These are phyloP conservation scores for Cadophora malorum DNA, from an alignment of 2,329 filamentous ascomycete genomes.

Conservation along the genomic window DNA sequence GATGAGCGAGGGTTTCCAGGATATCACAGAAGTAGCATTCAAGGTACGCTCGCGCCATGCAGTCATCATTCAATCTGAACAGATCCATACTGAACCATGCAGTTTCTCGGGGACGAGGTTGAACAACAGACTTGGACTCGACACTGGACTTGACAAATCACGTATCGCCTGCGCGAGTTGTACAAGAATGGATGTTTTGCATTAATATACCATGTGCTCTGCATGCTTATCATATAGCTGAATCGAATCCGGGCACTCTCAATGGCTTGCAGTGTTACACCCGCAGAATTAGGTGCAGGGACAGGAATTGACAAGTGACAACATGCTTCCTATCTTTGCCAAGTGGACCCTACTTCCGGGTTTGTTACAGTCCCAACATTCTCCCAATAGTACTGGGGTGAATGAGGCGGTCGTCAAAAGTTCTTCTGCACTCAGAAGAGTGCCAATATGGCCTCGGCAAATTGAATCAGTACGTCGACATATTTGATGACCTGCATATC, in stretches of 20 bases:
- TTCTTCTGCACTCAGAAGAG: background rate
- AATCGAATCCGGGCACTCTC: slow-evolving; percentile 16
- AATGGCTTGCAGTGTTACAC: slow-evolving; percentile 12
- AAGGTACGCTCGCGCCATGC: slow-evolving; percentile 51
- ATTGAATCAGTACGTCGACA: background rate
- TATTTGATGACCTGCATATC: slow-evolving; percentile 5
- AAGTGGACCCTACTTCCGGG: slow-evolving; percentile 16
- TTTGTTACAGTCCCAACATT: slow-evolving; percentile 10
- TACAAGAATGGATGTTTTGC: slow-evolving; percentile 15
- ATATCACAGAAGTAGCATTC: slow-evolving; percentile 79
- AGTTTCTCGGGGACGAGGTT: slow-evolving; percentile 54
- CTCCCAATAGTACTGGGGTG: slow-evolving; percentile 10
- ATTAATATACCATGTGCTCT: slow-evolving; percentile 13
- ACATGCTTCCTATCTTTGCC: background rate
- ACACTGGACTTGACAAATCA: slow-evolving; percentile 70
- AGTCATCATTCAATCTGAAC: slow-evolving; percentile 11
- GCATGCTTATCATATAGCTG: slow-evolving; percentile 14
- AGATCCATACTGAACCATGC: slow-evolving; percentile 21
- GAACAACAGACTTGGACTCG: slow-evolving; percentile 75
- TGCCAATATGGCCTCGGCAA: background rate
- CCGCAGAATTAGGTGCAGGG: slow-evolving; percentile 14
- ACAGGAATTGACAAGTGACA: slow-evolving; percentile 14
- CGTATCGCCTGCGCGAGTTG: background rate
- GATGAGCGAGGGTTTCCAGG: slow-evolving; percentile 79
- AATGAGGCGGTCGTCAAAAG: background rate